Evolutionary conservation across 768 basidiomycete genomes (phyloP), one percentile per base, ranked within the genome.

Genomic region (Cubamyces sp.): DNA sequence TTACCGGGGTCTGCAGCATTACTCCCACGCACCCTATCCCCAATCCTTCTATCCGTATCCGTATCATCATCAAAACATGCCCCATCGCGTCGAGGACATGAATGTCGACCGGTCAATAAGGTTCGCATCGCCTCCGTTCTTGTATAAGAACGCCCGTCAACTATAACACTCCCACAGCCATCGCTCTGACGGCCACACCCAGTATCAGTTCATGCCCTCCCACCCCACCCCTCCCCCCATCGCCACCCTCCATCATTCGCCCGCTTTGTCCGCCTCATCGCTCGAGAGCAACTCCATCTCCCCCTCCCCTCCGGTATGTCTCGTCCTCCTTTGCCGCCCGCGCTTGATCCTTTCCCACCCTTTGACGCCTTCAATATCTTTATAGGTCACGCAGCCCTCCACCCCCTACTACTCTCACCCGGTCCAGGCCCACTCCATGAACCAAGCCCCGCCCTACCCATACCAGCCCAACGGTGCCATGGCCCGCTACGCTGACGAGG

Each of bases 221-320:
- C 74, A 74, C 39, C 81, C 77, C 59, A 84, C 76, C 56, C 84
- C 78, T 37, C 83, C 77, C 1, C 82, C 79, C 62, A 81, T 81
- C 62, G 81, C 81, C 11, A 78, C 80, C 46, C 77, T 79, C 62
- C 75, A 84, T 25, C 83, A 84, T 69, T 88, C 87, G 0, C 86
- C 87, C 42, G 83, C 86, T 6, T 75, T 84, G 39, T 86, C 84
- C 11, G 79, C 82, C 39, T 84, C 84, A 46, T 85, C 85, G 0
- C 76, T 82, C 39, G 86, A 87, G 76, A 82, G 84, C 68, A 83
- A 84, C 47, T 81, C 83, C 37, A 81, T 83, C 47, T 81, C 80
- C 1, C 85, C 88, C 7, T 83, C 84, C 23, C 76, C 63, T 69
- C 81, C 56, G 77, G 83, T 74, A 65, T 64, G 67, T 74, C 75